Conservation (phyloP, 371 early-diverging fungal genomes). For the Paraphysoderma sedebokerense region DNA sequence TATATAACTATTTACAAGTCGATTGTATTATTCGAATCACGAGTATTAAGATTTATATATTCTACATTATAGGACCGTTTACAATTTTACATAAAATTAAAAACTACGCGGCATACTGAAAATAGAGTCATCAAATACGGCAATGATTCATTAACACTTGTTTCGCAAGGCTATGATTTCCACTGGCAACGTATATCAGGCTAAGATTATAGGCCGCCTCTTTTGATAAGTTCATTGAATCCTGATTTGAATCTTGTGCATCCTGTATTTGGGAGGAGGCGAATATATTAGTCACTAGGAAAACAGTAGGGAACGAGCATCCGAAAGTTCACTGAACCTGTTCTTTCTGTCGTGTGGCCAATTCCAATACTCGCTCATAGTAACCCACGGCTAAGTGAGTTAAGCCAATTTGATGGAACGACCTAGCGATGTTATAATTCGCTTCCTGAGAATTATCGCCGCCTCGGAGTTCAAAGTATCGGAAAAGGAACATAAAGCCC, state of each 20-base stretch:
- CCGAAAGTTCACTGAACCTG: conserved; percentile 1
- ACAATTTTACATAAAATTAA: no score
- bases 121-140: no score
- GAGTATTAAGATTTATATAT: no score
- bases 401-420: conserved; percentile 65
- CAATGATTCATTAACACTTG: no score
- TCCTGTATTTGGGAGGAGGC: background rate
- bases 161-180: background rate
- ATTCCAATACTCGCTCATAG: conserved; percentile 49
- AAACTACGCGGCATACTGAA: no score
- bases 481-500: conserved; percentile 47
- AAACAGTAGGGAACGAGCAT: background rate
- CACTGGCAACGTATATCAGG: conserved; percentile 26
- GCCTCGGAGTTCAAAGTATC: conserved; percentile 35
- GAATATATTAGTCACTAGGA: background rate
- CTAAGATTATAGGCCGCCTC: conserved; percentile 70
- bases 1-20: no score
- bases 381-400: conserved; percentile 60
- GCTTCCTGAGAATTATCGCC: conserved; percentile 3
- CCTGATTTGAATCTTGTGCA: conserved; percentile 18
- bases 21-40: no score
- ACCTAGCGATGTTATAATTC: conserved; percentile 64
- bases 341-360: background rate
- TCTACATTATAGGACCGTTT: no score
- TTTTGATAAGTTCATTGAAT: conserved; percentile 24